Conservation (phyloP, 768 basidiomycete species). For the Suillus hirtellus region DNA sequence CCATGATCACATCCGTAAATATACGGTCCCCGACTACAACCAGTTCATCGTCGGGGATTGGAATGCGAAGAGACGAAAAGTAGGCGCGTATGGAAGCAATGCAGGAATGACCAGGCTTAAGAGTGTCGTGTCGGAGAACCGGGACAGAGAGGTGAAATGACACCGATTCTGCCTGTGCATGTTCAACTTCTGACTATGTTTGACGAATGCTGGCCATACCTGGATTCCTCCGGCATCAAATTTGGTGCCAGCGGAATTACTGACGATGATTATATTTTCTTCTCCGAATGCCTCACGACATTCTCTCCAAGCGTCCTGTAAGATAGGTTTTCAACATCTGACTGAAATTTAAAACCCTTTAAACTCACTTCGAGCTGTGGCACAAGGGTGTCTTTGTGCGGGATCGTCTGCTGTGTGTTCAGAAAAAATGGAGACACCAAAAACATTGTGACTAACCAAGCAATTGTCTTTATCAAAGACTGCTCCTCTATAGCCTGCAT, state of each 20-base stretch:
- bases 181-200: neutral
- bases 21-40: constrained; percentile 90
- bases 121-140: constrained; percentile 72
- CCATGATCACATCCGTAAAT: constrained; percentile 88
- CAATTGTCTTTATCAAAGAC: constrained; percentile 99
- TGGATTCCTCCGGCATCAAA: constrained; percentile 78
- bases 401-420: constrained; percentile 61
- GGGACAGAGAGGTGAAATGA: constrained; percentile 74
- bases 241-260: constrained; percentile 89
- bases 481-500: constrained; percentile 82
- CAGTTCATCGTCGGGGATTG: constrained; percentile 62
- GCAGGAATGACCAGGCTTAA: constrained; percentile 84
- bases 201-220: constrained; percentile 43
- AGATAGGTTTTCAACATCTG: neutral
- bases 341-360: neutral
- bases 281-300: constrained; percentile 74
- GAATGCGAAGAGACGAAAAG: constrained; percentile 62
- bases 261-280: constrained; percentile 83
- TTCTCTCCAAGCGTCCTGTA: constrained; percentile 74
- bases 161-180: constrained; percentile 81
- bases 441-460: constrained; percentile 53
- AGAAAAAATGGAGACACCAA: neutral
- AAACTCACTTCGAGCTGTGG: constrained; percentile 68
- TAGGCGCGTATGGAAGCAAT: constrained; percentile 69
- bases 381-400: constrained; percentile 72